Evolutionary conservation across 331 rosid genomes (phyloP).

Genomic region (Saraca asoca): DNA sequence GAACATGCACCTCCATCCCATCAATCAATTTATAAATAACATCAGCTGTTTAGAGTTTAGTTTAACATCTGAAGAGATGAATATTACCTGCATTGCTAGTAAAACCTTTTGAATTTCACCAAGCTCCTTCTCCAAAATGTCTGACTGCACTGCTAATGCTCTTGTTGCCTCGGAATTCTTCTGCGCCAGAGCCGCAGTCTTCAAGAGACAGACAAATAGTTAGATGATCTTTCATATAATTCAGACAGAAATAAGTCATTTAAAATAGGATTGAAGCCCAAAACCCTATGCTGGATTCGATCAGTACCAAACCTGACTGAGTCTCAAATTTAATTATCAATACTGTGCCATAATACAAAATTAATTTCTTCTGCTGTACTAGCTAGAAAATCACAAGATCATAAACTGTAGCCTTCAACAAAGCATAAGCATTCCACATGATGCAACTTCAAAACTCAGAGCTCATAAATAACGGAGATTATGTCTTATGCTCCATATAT

Average conservation of each 20-base stretch:
- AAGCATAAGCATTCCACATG: neutral
- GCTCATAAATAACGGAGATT: neutral
- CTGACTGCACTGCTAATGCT: conserved; percentile 75
- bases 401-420: neutral
- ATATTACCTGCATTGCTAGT: conserved; percentile 91
- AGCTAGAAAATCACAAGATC: neutral
- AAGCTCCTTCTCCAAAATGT: conserved; percentile 85
- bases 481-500: too few species aligned
- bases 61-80: neutral
- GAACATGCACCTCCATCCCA: neutral
- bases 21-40: conserved; percentile 8
- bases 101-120: conserved; percentile 86
- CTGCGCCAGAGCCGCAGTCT: conserved; percentile 83
- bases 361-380: neutral
- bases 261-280: conserved; percentile 1
- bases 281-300: neutral
- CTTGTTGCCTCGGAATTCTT: conserved; percentile 86
- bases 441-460: neutral
- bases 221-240: conserved; percentile 8
- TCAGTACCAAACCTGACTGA: neutral
- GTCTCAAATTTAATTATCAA: neutral
- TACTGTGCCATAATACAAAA: neutral
- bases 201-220: conserved; percentile 43
- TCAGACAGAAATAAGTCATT: conserved; percentile 28
- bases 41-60: conserved; percentile 12